Conservation (phyloP, 305 asterid species). For the Fraxinus paxiana region DNA sequence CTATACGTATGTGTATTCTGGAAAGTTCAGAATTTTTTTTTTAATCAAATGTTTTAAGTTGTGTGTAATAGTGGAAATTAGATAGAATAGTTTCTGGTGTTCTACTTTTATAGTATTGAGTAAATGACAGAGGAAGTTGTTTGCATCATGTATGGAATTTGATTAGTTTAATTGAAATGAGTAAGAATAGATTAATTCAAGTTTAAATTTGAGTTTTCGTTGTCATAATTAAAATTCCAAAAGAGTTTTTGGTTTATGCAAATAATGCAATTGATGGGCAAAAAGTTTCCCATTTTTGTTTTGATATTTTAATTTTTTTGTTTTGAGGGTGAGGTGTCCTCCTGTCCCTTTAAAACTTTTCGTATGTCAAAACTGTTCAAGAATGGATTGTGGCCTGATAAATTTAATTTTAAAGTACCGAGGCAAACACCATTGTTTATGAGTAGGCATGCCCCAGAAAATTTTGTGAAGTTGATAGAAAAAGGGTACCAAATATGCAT, state of each 20-base stretch:
- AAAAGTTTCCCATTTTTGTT: neutral
- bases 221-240: neutral
- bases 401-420: neutral
- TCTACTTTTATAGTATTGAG: neutral
- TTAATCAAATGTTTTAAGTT: neutral
- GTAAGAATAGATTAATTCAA: neutral
- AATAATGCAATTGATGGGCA: neutral
- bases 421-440: neutral
- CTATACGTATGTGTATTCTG: neutral
- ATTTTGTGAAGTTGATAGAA: neutral
- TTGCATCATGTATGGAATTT: neutral
- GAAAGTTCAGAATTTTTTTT: neutral
- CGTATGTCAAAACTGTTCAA: neutral
- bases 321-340: neutral
- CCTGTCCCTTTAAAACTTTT: neutral
- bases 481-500: neutral
- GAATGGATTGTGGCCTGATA: neutral
- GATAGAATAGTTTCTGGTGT: neutral
- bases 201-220: neutral
- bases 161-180: neutral
- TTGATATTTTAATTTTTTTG: neutral
- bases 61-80: neutral
- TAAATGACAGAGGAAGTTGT: neutral
- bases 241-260: neutral
- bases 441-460: neutral